Percentiles rank a stretch among this genome's conserved stretches.
Conservation (phyloP, 805 yeast species). For the Naumovozyma dairenensis region DNA sequence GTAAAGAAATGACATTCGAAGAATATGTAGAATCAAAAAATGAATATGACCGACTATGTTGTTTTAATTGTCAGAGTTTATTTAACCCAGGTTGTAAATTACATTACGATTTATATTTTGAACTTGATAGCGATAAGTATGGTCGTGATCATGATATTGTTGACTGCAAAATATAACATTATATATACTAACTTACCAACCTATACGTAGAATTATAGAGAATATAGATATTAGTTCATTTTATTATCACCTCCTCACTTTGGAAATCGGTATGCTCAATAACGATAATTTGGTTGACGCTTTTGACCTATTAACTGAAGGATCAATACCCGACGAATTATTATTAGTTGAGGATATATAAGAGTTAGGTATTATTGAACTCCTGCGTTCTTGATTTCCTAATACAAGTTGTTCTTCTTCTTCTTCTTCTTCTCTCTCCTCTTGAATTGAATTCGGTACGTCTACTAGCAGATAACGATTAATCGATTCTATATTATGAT, state of each 20-base stretch:
- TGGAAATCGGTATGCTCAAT: slow-evolving; percentile 15
- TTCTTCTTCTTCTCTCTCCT: slow-evolving; percentile 3
- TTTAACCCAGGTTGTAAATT: slow-evolving; percentile 28
- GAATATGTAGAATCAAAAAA: slow-evolving; percentile 9
- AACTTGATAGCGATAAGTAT: too few relatives aligned
- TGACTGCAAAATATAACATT: neutral
- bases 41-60: slow-evolving; percentile 3
- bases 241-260: slow-evolving; percentile 6
- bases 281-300: slow-evolving; percentile 8
- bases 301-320: too few relatives aligned
- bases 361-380: too few relatives aligned
- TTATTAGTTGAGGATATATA: too few relatives aligned
- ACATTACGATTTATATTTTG: slow-evolving; percentile 26
- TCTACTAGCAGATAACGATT: too few relatives aligned
- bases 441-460: neutral
- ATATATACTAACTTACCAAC: too few relatives aligned
- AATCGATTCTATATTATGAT: too few relatives aligned
- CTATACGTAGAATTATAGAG: slow-evolving; percentile 1
- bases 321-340: too few relatives aligned
- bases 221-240: slow-evolving; percentile 6
- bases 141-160: neutral
- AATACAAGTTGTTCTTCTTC: neutral
- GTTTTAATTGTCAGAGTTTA: slow-evolving; percentile 16
- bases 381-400: too few relatives aligned
- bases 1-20: slow-evolving; percentile 19